A percentile compares a stretch with the other conserved stretches of the same genome.
Evolutionary conservation across 768 basidiomycete species (phyloP).

Genomic region (Dioszegia hungarica): DNA sequence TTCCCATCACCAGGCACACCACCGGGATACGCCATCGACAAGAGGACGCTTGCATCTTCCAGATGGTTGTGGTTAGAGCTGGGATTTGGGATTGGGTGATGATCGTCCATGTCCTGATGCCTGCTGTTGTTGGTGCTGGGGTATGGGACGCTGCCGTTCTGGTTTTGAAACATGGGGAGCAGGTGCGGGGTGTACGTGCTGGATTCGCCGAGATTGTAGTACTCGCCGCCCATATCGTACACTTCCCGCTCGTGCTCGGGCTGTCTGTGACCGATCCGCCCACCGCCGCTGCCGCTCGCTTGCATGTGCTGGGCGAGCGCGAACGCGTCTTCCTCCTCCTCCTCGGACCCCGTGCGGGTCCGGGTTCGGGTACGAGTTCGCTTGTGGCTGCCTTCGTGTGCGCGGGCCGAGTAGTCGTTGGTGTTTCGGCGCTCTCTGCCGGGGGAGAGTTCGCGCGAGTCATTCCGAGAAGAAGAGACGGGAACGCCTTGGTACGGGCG

Average conservation of each 20-base stretch:
- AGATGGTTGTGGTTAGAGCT: conserved; percentile 30
- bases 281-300: conserved; percentile 21
- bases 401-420: not conserved
- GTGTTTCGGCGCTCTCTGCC: conserved; percentile 12
- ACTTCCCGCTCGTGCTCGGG: not conserved
- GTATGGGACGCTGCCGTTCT: not conserved
- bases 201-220: conserved; percentile 8
- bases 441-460: conserved; percentile 29
- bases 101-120: no score
- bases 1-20: conserved; percentile 4
- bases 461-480: conserved; percentile 38
- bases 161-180: conserved; percentile 29
- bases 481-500: conserved; percentile 37
- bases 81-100: no score
- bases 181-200: conserved; percentile 40
- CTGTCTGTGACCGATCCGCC: conserved; percentile 9
- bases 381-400: not conserved
- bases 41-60: conserved; percentile 45
- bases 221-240: conserved; percentile 16
- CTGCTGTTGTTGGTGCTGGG: not conserved
- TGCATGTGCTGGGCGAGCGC: conserved; percentile 11
- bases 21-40: conserved; percentile 46
- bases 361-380: not conserved
- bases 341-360: conserved; percentile 12
- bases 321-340: conserved; percentile 18